phyloP scores from a whole-genome alignment of 2,329 filamentous ascomycete species.

The Aureobasidium zeae region DNA sequence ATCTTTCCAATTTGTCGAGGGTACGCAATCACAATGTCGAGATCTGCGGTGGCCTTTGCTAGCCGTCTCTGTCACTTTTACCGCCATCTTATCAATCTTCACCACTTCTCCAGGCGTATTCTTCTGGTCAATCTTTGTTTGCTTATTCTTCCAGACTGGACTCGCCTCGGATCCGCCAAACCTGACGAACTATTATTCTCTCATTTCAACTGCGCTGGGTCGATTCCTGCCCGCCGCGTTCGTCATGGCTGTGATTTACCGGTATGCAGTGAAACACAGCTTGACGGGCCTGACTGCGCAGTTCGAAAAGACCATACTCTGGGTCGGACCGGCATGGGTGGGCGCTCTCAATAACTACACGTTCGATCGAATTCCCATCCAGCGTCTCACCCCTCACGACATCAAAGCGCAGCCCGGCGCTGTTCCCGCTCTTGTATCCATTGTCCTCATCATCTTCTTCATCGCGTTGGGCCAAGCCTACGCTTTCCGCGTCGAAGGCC shows the following conservation, averaged over 20 bases:
- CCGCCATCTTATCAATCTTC: slow-evolving; percentile 68
- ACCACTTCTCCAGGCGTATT: slow-evolving; percentile 70
- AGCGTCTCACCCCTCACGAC: slow-evolving; percentile 83
- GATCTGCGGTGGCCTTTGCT: slow-evolving; percentile 82
- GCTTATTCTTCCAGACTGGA: slow-evolving; percentile 81
- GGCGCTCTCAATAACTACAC: slow-evolving; percentile 92
- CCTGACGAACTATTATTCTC: slow-evolving; percentile 54
- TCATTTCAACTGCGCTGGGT: slow-evolving; percentile 70
- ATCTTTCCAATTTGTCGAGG: slow-evolving; percentile 65
- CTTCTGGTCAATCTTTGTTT: slow-evolving; percentile 74
- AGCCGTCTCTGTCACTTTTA: slow-evolving; percentile 70
- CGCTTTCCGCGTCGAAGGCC: slow-evolving; percentile 76
- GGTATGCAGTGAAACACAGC: slow-evolving; percentile 66
- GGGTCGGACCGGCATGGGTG: slow-evolving; percentile 84
- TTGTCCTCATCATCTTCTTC: slow-evolving; percentile 59
- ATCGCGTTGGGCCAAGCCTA: slow-evolving; percentile 71
- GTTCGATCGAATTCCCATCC: slow-evolving; percentile 85
- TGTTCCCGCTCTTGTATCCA: slow-evolving; percentile 66
- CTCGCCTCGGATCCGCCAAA: slow-evolving; percentile 80
- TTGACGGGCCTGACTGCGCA: slow-evolving; percentile 68
- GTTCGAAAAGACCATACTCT: slow-evolving; percentile 80
- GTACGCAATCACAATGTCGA: slow-evolving; percentile 56
- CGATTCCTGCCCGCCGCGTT: slow-evolving; percentile 83
- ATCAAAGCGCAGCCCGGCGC: slow-evolving; percentile 83
- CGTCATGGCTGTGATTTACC: slow-evolving; percentile 77